A percentile compares a stretch with the other conserved stretches of the same genome.
These are phyloP conservation scores for Solanum sejunctum DNA, from an alignment of 257 asterid genomes.

Conservation along the genomic window DNA sequence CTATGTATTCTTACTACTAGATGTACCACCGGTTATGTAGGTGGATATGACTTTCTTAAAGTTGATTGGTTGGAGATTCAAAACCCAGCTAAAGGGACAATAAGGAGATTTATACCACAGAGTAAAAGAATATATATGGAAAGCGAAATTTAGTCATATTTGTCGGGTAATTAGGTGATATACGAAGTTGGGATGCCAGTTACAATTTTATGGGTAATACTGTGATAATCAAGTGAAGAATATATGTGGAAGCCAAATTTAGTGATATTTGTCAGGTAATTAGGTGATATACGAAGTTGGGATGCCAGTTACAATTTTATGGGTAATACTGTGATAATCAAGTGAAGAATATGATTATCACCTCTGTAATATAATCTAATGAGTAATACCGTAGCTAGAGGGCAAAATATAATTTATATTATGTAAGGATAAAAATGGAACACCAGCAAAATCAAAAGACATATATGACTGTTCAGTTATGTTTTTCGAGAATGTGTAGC, in stretches of 20 bases:
- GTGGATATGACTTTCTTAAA: not conserved
- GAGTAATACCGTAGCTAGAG: not conserved
- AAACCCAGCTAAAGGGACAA: not conserved
- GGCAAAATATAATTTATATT: not conserved
- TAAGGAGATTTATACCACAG: not conserved
- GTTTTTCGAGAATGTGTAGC: not conserved
- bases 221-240: not conserved
- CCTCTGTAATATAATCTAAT: not conserved
- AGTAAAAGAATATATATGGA: not conserved
- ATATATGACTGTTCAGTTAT: not conserved
- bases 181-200: not conserved
- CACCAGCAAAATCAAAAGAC: not conserved
- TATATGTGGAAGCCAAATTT: not conserved
- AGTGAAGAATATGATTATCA: not conserved
- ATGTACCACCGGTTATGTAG: not conserved
- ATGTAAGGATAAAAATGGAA: not conserved
- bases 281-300: not conserved
- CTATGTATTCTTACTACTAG: not conserved
- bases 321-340: not conserved
- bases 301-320: not conserved
- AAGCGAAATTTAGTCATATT: not conserved
- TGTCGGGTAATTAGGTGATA: not conserved
- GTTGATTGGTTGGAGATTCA: not conserved
- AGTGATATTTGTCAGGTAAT: not conserved
- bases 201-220: not conserved